Evolutionary conservation across 176 grass and related monocot genomes (phyloP), one percentile per base, ranked within the genome.

Genomic region (Alloteropsis semialata): DNA sequence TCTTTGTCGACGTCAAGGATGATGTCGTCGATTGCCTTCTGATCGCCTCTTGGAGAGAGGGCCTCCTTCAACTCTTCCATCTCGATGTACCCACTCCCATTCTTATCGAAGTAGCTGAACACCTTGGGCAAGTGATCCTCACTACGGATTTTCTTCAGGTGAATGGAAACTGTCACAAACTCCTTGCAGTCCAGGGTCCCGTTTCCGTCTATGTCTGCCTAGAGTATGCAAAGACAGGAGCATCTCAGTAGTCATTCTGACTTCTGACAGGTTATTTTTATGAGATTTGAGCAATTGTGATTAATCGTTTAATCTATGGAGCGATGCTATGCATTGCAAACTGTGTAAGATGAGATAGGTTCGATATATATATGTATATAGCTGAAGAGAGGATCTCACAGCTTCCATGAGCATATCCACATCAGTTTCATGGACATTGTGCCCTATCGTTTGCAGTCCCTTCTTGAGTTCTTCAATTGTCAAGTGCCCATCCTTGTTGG

Each of bases 351-450:
- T 49, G 30, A 65, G 25, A 60, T 14, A n/a, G 8, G 65, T 30
- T 67, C n/a, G 18, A 67, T 29, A 9, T 24, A 49, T 67, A 3
- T 42, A 67, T 16, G n/a, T n/a, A n/a, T n/a, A n/a, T n/a, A 34
- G 15, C 25, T 28, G 22, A 44, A 62, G 39, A 60, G 38, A 6
- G 48, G n/a, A 67, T 69, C 90, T 98, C 63, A 98, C 92, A 48
- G 95, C 92, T 86, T 95, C 95, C 82, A 98, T 85, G 37, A 98
- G 85, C 92, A 98, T 95, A 78, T 94, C 82, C 34, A 91, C 80
- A 55, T 98, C 92, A 0, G 60, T 79, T 30, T 98, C 95, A n/a
- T 86, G 81, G 55, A 93, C 78, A 60, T 80, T 86, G 36, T 91
- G 66, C 10, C 86, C 92, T 50, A 89, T 94, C 48, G 77, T 44